Evolutionary conservation across 2,329 filamentous ascomycete genomes (phyloP).

Genomic region (Sarocladium strictum): DNA sequence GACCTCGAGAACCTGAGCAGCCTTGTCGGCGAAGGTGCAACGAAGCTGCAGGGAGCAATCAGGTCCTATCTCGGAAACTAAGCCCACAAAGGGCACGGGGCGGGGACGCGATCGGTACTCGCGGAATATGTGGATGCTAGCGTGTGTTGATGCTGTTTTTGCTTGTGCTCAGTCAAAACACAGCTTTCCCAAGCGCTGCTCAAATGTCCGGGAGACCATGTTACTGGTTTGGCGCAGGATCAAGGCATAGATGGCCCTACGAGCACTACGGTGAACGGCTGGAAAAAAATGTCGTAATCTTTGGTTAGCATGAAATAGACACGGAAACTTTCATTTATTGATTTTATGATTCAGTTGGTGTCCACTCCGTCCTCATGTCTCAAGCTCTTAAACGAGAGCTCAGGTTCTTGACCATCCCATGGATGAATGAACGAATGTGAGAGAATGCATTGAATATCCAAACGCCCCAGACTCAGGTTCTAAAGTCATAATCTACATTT

Average conservation of each 20-base stretch:
- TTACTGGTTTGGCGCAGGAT: background rate
- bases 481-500: slow-evolving; percentile 8
- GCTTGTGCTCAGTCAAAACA: background rate
- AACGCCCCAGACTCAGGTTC: slow-evolving; percentile 3
- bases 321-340: slow-evolving; percentile 3
- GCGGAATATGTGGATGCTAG: too few relatives aligned
- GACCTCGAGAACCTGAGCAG: slow-evolving; percentile 87
- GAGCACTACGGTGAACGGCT: slow-evolving; percentile 1
- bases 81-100: slow-evolving; percentile 13
- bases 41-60: slow-evolving; percentile 72
- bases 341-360: background rate
- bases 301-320: slow-evolving; percentile 30
- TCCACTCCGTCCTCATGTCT: too few relatives aligned
- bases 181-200: background rate
- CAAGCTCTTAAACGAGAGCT: too few relatives aligned
- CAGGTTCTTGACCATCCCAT: too few relatives aligned
- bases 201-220: background rate
- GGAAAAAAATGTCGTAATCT: background rate
- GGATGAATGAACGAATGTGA: background rate
- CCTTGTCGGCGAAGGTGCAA: slow-evolving; percentile 79
- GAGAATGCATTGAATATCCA: slow-evolving; percentile 4
- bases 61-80: slow-evolving; percentile 58
- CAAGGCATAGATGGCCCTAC: background rate
- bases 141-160: background rate
- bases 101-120: too few relatives aligned